A percentile compares a stretch with the other conserved stretches of the same genome.
These are phyloP conservation scores for Irpex lacteus DNA, from an alignment of 1,284 basidiomycete genomes.

Conservation along the genomic window DNA sequence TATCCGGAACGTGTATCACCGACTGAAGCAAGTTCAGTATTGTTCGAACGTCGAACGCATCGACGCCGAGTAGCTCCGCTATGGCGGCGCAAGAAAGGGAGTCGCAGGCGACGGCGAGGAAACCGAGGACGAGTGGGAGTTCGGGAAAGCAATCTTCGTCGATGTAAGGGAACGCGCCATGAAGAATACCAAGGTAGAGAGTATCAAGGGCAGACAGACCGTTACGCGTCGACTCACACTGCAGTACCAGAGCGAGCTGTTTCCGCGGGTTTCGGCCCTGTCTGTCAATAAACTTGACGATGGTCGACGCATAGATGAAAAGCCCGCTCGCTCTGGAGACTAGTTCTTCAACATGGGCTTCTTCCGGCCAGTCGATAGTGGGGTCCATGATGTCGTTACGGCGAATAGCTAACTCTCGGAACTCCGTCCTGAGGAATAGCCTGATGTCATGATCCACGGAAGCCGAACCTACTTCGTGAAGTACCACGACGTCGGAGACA, in stretches of 20 bases:
- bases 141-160: not conserved
- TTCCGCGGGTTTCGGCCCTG: not conserved
- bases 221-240: not conserved
- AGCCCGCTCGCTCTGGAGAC: not conserved
- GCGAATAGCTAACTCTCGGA: not conserved
- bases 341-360: not conserved
- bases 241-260: not conserved
- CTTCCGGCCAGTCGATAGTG: not conserved
- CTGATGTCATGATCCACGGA: not conserved
- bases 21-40: not conserved
- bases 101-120: not conserved
- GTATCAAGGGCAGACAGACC: not conserved
- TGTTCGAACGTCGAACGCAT: not conserved
- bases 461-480: not conserved
- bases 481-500: not conserved
- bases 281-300: constrained; percentile 2
- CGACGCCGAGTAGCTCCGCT: not conserved
- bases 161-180: not conserved
- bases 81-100: not conserved
- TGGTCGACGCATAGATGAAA: constrained; percentile 3
- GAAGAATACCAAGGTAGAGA: not conserved
- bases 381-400: not conserved
- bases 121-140: not conserved
- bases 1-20: constrained; percentile 2
- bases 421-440: not conserved